Evolutionary conservation across 108 stramenopile species (phyloP), one percentile per base, ranked within the genome.

Genomic region (Tribonema minus): DNA sequence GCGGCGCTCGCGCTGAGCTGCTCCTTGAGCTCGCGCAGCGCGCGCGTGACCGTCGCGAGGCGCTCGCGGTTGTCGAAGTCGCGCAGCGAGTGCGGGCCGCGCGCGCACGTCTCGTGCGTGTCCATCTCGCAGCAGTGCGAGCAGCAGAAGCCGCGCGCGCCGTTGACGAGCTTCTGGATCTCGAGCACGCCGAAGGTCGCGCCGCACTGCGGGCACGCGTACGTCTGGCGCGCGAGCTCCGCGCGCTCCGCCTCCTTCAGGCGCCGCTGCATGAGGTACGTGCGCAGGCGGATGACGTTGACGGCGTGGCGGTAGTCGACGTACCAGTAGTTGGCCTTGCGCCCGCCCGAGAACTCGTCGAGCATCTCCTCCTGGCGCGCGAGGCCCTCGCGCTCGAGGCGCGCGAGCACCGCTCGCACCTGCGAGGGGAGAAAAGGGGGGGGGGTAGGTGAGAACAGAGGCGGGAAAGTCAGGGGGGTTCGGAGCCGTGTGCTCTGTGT

Each of bases 311-410:
- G 46, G 58, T 66, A 46, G 64, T 77, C 67, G 54, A 77, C 66
- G 76, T 60, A 77, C 76, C 76, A 77, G 76, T 77, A 77, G 37
- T 68, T 36, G 66, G 66, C 67, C 66, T 36, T 68, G 30, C 76
- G 76, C 6, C 76, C 76, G 31, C 32, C 35, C 32, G 65, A 67
- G 23, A 75, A 46, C 62, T 77, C 67, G 59, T 77, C 76, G 34
- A 58, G 39, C 67, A 68, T 68, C 36, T 64, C 37, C 36, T 77
- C 76, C 67, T 68, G 32, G 12, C 27, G 46, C n/a, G n/a, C n/a
- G n/a, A n/a, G n/a, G 35, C 67, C 67, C 54, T 77, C 76, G 3
- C 34, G 54, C 58, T 66, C 58, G 7, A 77, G 76, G 66, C 66
- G 64, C 34, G 66, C 67, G 26, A 77, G 26, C n/a, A n/a, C n/a